phyloP scores from a whole-genome alignment of 768 basidiomycete species.

The Tylopilus sp. region DNA sequence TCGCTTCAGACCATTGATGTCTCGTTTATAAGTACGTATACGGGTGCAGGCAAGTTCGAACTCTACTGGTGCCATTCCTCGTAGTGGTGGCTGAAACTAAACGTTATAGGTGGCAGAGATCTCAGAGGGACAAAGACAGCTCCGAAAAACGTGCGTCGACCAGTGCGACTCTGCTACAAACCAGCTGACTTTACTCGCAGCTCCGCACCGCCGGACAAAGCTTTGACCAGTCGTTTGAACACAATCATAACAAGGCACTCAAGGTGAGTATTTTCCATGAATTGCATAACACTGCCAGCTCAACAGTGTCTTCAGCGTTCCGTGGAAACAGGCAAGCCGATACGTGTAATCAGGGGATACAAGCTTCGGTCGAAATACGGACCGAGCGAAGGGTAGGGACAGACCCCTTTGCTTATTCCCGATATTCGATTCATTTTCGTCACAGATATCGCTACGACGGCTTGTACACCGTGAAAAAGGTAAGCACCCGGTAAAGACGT shows the following conservation, averaged over 20 bases:
- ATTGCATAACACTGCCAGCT: not conserved
- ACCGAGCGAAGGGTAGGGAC: slow-evolving; percentile 66
- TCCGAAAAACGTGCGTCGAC: slow-evolving; percentile 72
- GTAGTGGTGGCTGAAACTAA: not conserved
- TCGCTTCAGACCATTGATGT: not conserved
- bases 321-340: slow-evolving; percentile 74
- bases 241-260: slow-evolving; percentile 65
- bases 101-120: slow-evolving; percentile 68
- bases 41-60: slow-evolving; percentile 57
- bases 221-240: slow-evolving; percentile 78
- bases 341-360: slow-evolving; percentile 86
- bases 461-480: slow-evolving; percentile 76
- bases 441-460: slow-evolving; percentile 88
- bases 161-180: not conserved
- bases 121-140: slow-evolving; percentile 77
- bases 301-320: slow-evolving; percentile 48
- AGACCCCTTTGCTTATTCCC: not conserved
- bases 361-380: slow-evolving; percentile 63
- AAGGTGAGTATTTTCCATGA: slow-evolving; percentile 37
- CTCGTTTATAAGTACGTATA: slow-evolving; percentile 58
- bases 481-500: slow-evolving; percentile 17
- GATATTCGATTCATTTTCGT: not conserved
- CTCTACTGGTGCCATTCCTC: not conserved
- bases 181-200: slow-evolving; percentile 34
- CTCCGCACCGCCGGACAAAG: slow-evolving; percentile 88